Base-by-base conservation (phyloP, 2,329 filamentous ascomycete genomes). In the Ceratocystis smalleyi region DNA sequence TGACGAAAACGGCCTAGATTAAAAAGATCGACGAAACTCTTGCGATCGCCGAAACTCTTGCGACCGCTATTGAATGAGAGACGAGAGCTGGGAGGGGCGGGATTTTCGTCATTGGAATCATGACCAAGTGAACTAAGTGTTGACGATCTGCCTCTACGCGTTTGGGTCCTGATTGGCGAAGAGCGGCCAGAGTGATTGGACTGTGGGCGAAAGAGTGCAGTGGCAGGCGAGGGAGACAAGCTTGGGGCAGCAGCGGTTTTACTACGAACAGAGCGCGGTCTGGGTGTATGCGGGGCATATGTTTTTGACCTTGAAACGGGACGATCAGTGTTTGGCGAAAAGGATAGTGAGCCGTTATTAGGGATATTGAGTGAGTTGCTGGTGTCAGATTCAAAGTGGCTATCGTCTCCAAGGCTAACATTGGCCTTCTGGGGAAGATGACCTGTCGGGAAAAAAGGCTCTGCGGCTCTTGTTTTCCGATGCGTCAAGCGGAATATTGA, bases 41-140 rank as follows among this genome's bases (percentile, higher is more conserved):
- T 94, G 64, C 94, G 83, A 4, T 96, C 94, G 63, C 91, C 90
- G 70, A 99, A 90, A 74, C 92, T 97, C 74, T 91, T 94, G 64
- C 94, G 83, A 4, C 91, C 91, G n/a, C 87, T 92, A 0, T 90
- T 96, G 0, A 87, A 89, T 0, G 91, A 96, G 5, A 84, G 91
- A 62, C 91, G 81, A n/a, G 84, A 74, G 27, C 82, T 82, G 3
- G 85, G 84, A 2, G 86, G 84, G 5, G 83, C 78, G 4, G 87
- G 80, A 63, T 85, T 83, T 43, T 87, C 83, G 67, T 90, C 88
- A 63, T 85, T 84, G 0, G 86, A 89, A 63, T 83, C 81, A 68
- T 87, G 84, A 19, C 86, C 84, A 54, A 92, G 74, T 0, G 92
- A 97, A 70, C 88, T 91, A 77, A 95, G 81, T 0, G 94, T 97